Percentiles rank a stretch among this genome's conserved stretches.
These are phyloP conservation scores for Coniochaeta pulveracea DNA, from an alignment of 2,329 filamentous ascomycete genomes.

Conservation along the genomic window DNA sequence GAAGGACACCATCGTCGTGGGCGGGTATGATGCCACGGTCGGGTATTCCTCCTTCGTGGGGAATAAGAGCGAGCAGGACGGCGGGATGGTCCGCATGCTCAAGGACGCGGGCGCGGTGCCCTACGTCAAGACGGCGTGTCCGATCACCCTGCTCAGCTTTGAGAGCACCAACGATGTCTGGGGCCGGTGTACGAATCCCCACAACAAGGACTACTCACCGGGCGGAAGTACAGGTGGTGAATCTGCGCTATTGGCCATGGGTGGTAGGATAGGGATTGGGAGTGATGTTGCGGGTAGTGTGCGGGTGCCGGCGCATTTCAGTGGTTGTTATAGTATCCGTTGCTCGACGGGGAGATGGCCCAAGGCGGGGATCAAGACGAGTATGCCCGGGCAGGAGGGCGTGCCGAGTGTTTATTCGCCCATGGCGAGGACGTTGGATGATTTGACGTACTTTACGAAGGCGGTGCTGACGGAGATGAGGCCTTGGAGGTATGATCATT, in stretches of 20 bases:
- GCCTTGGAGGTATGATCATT: constrained; percentile 83
- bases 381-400: constrained; percentile 87
- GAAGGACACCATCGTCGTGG: constrained; percentile 71
- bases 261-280: constrained; percentile 79
- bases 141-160: constrained; percentile 77
- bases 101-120: constrained; percentile 84
- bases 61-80: constrained; percentile 57
- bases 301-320: constrained; percentile 76
- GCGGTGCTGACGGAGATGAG: constrained; percentile 63
- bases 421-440: constrained; percentile 77
- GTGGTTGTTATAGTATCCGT: constrained; percentile 75
- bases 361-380: constrained; percentile 71
- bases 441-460: constrained; percentile 75
- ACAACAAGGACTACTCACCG: constrained; percentile 73
- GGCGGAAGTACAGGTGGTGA: constrained; percentile 87
- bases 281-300: constrained; percentile 88
- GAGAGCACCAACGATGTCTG: constrained; percentile 71
- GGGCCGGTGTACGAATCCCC: constrained; percentile 73
- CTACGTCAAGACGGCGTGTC: constrained; percentile 87
- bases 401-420: constrained; percentile 83
- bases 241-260: constrained; percentile 67
- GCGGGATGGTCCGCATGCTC: constrained; percentile 60
- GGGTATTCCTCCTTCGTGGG: constrained; percentile 66
- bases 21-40: constrained; percentile 72
- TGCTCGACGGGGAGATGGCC: constrained; percentile 89